These are phyloP conservation scores for Alternaria tenuissima DNA, from an alignment of 2,329 filamentous ascomycete genomes.

Conservation along the genomic window DNA sequence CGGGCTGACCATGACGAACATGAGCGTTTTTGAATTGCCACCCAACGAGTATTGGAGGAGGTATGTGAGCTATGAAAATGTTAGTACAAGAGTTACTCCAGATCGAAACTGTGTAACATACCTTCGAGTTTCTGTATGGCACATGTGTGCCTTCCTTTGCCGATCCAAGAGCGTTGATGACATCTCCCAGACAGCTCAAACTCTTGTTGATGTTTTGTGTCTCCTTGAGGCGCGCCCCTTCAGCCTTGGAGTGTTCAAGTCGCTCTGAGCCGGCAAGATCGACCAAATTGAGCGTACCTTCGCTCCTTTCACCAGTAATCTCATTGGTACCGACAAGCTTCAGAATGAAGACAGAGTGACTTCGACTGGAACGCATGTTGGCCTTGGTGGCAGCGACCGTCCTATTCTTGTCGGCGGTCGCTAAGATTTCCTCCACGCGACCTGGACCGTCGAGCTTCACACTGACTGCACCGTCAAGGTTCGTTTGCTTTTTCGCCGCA, in stretches of 20 bases:
- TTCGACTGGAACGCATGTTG: slow-evolving; percentile 92
- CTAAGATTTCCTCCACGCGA: slow-evolving; percentile 81
- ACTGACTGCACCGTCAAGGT: slow-evolving; percentile 79
- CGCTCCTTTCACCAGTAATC: slow-evolving; percentile 82
- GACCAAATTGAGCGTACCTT: slow-evolving; percentile 94
- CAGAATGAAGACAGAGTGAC: slow-evolving; percentile 95
- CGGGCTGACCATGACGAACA: slow-evolving; percentile 99
- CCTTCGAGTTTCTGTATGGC: slow-evolving; percentile 95
- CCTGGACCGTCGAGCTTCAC: slow-evolving; percentile 80
- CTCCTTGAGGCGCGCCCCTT: slow-evolving; percentile 88
- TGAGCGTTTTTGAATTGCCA: slow-evolving; percentile 95
- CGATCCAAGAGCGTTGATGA: slow-evolving; percentile 89
- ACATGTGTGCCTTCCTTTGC: slow-evolving; percentile 81
- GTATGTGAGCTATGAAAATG: slow-evolving; percentile 74
- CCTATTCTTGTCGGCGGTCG: slow-evolving; percentile 82
- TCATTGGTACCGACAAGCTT: slow-evolving; percentile 71
- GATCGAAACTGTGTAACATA: slow-evolving; percentile 47
- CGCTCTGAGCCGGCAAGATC: slow-evolving; percentile 94
- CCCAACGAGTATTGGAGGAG: slow-evolving; percentile 93
- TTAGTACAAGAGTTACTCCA: slow-evolving; percentile 13
- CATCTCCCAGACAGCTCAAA: slow-evolving; percentile 88
- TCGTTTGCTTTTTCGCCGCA: slow-evolving; percentile 79
- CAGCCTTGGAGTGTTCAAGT: slow-evolving; percentile 83
- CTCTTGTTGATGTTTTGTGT: slow-evolving; percentile 98
- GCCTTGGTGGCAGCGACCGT: slow-evolving; percentile 97